phyloP scores from a whole-genome alignment of 352 stramenopile species.

The Phytopythium cucurbitacearum region DNA sequence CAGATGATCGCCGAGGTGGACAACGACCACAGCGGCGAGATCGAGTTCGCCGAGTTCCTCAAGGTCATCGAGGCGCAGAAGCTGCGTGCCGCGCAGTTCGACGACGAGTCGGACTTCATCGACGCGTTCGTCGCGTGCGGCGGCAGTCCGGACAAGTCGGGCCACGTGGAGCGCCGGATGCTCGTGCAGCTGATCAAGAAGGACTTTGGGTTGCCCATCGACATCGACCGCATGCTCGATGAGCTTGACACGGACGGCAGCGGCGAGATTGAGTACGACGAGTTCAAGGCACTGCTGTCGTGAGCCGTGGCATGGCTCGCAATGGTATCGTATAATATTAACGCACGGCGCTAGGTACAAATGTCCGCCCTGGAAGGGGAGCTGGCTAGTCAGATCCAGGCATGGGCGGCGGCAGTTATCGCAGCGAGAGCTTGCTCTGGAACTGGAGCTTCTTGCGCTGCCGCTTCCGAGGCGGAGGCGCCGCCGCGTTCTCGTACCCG shows the following conservation, averaged over 20 bases:
- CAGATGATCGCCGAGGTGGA: slow-evolving; percentile 96
- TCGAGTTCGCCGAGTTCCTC: slow-evolving; percentile 97
- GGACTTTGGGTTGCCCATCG: slow-evolving; percentile 94
- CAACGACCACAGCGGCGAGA: slow-evolving; percentile 92
- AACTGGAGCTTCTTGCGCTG: slow-evolving; percentile 70
- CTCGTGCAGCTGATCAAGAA: slow-evolving; percentile 95
- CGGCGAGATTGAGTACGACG: slow-evolving; percentile 95
- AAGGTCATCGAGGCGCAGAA: slow-evolving; percentile 98
- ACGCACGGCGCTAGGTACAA: no score
- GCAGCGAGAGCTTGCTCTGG: slow-evolving; percentile 74
- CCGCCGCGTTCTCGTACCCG: slow-evolving; percentile 37
- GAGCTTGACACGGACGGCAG: slow-evolving; percentile 93
- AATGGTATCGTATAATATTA: no score
- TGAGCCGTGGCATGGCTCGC: slow-evolving; percentile 11
- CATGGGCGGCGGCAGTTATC: slow-evolving; percentile 15
- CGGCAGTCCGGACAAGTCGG: slow-evolving; percentile 88
- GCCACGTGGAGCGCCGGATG: slow-evolving; percentile 87
- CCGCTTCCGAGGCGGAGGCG: slow-evolving; percentile 40
- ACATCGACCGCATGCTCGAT: slow-evolving; percentile 96
- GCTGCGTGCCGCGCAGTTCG: slow-evolving; percentile 89
- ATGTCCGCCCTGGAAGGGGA: no score
- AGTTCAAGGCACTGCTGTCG: slow-evolving; percentile 93
- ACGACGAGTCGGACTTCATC: slow-evolving; percentile 97
- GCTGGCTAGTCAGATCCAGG: no score
- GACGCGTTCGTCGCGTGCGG: slow-evolving; percentile 96